Percentiles rank a stretch among this genome's conserved stretches.
These are phyloP conservation scores for Hypoxylon sp. DNA, from an alignment of 2,329 filamentous ascomycete species.

Conservation along the genomic window DNA sequence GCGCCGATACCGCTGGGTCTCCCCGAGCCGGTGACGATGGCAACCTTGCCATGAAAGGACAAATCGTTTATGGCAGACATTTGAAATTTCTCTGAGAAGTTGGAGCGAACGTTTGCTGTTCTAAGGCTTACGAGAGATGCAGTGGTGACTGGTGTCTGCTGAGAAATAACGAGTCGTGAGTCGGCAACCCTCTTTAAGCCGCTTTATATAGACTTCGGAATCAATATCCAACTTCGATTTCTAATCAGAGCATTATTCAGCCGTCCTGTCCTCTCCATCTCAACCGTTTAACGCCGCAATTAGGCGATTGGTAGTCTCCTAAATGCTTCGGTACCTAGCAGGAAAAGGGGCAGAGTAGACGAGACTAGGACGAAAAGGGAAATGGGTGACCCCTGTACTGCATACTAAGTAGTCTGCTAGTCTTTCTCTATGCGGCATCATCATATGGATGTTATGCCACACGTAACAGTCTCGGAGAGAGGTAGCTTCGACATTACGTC, in stretches of 20 bases:
- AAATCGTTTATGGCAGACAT: constrained; percentile 54
- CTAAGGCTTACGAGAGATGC: background rate
- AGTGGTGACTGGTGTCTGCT: background rate
- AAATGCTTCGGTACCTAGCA: background rate
- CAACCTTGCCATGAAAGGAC: constrained; percentile 58
- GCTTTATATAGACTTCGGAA: background rate
- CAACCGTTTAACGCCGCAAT: background rate
- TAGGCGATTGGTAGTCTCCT: background rate
- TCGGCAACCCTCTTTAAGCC: background rate
- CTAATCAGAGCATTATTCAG: background rate
- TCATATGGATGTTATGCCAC: background rate
- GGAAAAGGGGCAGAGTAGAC: background rate
- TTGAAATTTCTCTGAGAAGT: constrained; percentile 15
- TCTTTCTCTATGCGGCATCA: background rate
- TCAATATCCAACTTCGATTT: background rate
- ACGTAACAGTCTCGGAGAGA: background rate
- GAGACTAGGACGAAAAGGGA: background rate
- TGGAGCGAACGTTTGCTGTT: background rate
- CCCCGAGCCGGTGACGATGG: constrained; percentile 61
- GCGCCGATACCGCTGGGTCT: constrained; percentile 61
- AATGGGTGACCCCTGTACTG: background rate
- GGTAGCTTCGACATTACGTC: constrained; percentile 34
- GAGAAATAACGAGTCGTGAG: background rate
- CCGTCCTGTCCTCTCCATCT: background rate
- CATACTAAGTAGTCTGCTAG: background rate